Conservation (phyloP, 495 filamentous ascomycete genomes). For the Trypethelium eluteriae region DNA sequence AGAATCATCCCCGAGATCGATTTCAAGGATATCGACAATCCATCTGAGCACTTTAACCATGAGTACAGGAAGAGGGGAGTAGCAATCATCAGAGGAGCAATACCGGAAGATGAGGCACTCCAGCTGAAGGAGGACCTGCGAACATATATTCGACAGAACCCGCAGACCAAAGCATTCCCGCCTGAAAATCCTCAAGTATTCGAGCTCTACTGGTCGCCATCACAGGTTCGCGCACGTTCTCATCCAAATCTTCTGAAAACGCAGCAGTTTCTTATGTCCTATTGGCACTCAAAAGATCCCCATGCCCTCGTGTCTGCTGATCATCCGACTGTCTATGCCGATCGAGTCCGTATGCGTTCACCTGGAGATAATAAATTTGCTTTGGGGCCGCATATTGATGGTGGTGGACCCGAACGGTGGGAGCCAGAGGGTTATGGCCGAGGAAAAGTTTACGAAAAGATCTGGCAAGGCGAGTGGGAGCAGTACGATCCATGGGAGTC, state of each 20-base stretch:
- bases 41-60: conserved; percentile 23
- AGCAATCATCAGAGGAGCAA: conserved; percentile 36
- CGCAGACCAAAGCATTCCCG: conserved; percentile 44
- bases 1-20: conserved; percentile 37
- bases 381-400: conserved; percentile 78
- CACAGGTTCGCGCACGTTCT: conserved; percentile 64
- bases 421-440: conserved; percentile 68
- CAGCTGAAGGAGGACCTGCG: conserved; percentile 34
- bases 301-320: conserved; percentile 50
- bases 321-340: conserved; percentile 66
- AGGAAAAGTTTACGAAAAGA: conserved; percentile 59
- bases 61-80: conserved; percentile 35
- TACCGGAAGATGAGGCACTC: conserved; percentile 33
- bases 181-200: conserved; percentile 64
- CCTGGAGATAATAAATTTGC: conserved; percentile 74
- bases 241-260: conserved; percentile 63
- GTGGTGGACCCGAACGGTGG: conserved; percentile 81
- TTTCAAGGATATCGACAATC: conserved; percentile 32
- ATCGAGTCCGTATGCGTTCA: conserved; percentile 70
- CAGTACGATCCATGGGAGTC: conserved; percentile 74
- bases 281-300: conserved; percentile 63
- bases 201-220: conserved; percentile 81
- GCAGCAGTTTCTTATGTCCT: conserved; percentile 63
- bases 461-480: conserved; percentile 74
- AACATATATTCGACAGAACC: conserved; percentile 36